Conservation (phyloP, 305 asterid genomes). For the Plantago lanceolata region DNA sequence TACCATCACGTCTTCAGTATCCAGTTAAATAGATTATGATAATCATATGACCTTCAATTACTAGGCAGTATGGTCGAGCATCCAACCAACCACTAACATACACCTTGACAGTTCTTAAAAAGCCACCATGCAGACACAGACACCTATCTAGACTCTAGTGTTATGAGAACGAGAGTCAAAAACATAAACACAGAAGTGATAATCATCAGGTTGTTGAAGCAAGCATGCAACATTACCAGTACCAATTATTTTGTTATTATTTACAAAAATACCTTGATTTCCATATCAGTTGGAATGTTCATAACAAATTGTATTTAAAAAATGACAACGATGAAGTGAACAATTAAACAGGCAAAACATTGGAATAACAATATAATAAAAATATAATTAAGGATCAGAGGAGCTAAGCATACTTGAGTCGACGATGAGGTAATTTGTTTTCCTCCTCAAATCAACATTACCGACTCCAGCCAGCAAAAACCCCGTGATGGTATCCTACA, state of each 20-base stretch:
- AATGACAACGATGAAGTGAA: neutral
- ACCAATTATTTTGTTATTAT: neutral
- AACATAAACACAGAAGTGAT: neutral
- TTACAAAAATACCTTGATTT: neutral
- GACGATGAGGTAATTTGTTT: conserved; percentile 70
- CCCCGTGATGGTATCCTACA: conserved; percentile 88
- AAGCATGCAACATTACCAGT: neutral
- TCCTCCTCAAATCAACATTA: conserved; percentile 66
- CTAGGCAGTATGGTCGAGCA: neutral
- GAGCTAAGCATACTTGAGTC: conserved; percentile 72
- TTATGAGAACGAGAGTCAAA: neutral
- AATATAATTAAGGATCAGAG: conserved; percentile 2
- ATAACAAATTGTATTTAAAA: neutral
- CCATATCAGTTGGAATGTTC: neutral
- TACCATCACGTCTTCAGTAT: neutral
- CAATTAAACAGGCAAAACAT: neutral
- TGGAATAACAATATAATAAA: neutral
- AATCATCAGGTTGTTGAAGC: neutral
- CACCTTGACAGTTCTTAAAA: neutral
- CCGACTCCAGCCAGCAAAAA: conserved; percentile 89
- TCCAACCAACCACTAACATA: neutral
- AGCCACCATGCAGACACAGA: neutral
- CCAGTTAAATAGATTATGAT: neutral
- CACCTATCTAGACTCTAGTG: neutral
- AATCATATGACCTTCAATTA: neutral